Evolutionary conservation across 805 yeast species (phyloP).

Genomic region (Yamadazyma philogaea): DNA sequence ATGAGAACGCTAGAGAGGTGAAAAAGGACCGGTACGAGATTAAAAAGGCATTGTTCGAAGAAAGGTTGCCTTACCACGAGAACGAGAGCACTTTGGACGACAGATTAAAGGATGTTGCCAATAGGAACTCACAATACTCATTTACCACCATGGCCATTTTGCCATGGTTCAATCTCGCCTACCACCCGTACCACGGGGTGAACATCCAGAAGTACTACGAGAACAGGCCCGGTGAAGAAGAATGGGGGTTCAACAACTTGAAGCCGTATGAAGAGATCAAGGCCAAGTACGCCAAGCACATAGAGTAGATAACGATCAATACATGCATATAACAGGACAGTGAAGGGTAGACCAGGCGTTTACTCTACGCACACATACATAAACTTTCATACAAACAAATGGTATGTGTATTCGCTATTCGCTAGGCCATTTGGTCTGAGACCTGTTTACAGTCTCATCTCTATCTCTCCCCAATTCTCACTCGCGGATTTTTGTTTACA

Average conservation of each 20-base stretch:
- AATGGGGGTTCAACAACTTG: conserved; percentile 50
- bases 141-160: conserved; percentile 55
- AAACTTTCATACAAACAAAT: too few species aligned
- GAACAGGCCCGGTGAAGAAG: conserved; percentile 56
- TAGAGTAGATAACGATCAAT: conserved; percentile 3
- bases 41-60: conserved; percentile 61
- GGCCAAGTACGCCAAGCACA: conserved; percentile 21
- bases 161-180: conserved; percentile 80
- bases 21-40: conserved; percentile 69
- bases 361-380: too few species aligned
- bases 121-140: conserved; percentile 74
- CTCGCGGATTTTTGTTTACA: conserved; percentile 10
- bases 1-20: conserved; percentile 72
- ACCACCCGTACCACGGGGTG: conserved; percentile 81
- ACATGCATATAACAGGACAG: conserved; percentile 5
- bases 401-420: too few species aligned
- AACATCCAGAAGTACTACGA: conserved; percentile 60
- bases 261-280: conserved; percentile 51
- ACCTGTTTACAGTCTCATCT: too few species aligned
- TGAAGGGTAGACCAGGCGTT: too few species aligned
- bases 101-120: conserved; percentile 70
- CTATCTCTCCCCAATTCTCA: not conserved
- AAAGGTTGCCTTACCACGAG: conserved; percentile 64
- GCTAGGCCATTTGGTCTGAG: too few species aligned
- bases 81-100: conserved; percentile 54